Conservation (phyloP, 176 grass and related monocot species). For the Typha latifolia region DNA sequence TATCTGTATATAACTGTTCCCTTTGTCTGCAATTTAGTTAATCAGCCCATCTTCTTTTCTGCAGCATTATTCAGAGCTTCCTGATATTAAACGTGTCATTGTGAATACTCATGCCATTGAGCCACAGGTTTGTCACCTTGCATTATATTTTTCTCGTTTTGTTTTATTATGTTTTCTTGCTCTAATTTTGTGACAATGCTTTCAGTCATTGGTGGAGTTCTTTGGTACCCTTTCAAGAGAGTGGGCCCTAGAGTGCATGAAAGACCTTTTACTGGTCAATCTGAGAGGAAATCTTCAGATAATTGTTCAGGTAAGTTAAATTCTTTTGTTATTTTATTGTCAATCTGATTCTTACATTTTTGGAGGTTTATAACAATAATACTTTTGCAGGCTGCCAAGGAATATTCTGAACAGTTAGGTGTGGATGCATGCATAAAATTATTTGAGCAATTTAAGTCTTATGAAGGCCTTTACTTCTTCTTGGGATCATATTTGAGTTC, state of each 20-base stretch:
- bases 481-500: slow-evolving; percentile 95
- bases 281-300: slow-evolving; percentile 95
- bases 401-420: slow-evolving; percentile 87
- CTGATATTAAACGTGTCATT: slow-evolving; percentile 90
- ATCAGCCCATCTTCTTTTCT: slow-evolving; percentile 27
- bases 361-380: neutral
- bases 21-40: slow-evolving; percentile 1
- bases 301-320: slow-evolving; percentile 70
- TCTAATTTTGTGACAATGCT: neutral
- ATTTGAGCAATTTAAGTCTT: slow-evolving; percentile 99
- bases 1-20: neutral
- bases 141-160: neutral
- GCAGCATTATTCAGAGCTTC: slow-evolving; percentile 90
- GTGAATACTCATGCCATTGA: slow-evolving; percentile 98
- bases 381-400: slow-evolving; percentile 58
- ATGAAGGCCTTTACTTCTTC: slow-evolving; percentile 97
- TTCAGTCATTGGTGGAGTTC: slow-evolving; percentile 86
- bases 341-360: neutral
- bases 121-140: slow-evolving; percentile 65
- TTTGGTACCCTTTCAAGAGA: slow-evolving; percentile 88
- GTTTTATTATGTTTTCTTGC: slow-evolving; percentile 2
- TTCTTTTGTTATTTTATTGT: slow-evolving; percentile 1
- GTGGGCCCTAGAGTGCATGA: slow-evolving; percentile 99
- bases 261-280: slow-evolving; percentile 87
- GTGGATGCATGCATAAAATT: slow-evolving; percentile 83